These are phyloP conservation scores for Cladosporium austrohemisphaericum DNA, from an alignment of 2,329 filamentous ascomycete species.

Conservation along the genomic window DNA sequence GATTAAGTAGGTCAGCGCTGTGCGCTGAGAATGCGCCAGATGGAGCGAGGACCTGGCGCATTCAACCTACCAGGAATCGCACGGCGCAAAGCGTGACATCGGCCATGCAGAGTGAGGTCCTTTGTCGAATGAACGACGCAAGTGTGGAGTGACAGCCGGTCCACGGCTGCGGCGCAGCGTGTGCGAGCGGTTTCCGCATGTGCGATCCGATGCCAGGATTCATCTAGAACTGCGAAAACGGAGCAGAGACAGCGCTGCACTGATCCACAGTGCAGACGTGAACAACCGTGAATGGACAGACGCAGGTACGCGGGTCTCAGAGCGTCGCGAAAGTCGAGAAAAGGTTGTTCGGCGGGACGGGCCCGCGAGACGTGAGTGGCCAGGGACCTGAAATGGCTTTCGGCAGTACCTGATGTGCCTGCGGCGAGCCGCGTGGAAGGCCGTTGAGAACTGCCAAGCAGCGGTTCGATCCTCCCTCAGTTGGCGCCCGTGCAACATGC, in stretches of 20 bases:
- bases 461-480: constrained; percentile 1
- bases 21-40: not conserved
- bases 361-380: constrained; percentile 4
- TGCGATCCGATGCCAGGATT: constrained; percentile 7
- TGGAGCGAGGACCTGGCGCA: not conserved
- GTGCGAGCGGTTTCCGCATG: constrained; percentile 9
- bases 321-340: not conserved
- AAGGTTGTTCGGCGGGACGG: constrained; percentile 8
- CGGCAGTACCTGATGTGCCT: constrained; percentile 16
- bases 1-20: constrained; percentile 10
- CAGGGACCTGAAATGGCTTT: not conserved
- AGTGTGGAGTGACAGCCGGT: constrained; percentile 7
- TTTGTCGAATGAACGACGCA: constrained; percentile 8
- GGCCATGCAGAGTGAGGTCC: constrained; percentile 1
- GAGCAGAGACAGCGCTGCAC: constrained; percentile 3
- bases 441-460: constrained; percentile 12
- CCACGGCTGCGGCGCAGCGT: constrained; percentile 3
- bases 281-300: constrained; percentile 11
- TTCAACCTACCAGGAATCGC: constrained; percentile 11
- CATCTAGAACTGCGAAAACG: constrained; percentile 9
- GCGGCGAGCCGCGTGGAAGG: constrained; percentile 11
- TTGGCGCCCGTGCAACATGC: constrained; percentile 3
- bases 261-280: constrained; percentile 6
- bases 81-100: constrained; percentile 15
- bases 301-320: constrained; percentile 14